Conservation (phyloP, 371 early-diverging fungal species). For the Mucor plumbeus region DNA sequence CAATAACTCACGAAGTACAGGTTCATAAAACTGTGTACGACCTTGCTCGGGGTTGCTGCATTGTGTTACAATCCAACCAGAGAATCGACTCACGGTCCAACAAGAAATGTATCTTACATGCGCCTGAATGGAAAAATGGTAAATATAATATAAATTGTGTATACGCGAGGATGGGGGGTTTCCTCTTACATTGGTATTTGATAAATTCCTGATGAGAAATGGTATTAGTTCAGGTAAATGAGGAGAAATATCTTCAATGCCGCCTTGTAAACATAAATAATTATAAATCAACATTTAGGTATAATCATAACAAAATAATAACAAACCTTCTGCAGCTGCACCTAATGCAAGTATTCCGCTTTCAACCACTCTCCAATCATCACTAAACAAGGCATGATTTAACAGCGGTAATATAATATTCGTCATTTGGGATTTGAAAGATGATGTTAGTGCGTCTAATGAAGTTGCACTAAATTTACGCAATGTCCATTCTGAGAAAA, state of each 20-base stretch:
- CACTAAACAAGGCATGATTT: conserved; percentile 72
- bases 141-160: neutral
- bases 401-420: conserved; percentile 80
- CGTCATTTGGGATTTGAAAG: conserved; percentile 79
- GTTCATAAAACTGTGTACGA: conserved; percentile 75
- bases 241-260: conserved; percentile 80
- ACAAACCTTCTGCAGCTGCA: conserved; percentile 89
- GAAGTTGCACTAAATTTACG: conserved; percentile 96
- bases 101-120: conserved; percentile 93
- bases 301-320: neutral
- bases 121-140: conserved; percentile 54
- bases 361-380: conserved; percentile 90
- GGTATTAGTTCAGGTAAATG: conserved; percentile 88
- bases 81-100: conserved; percentile 95
- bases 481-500: conserved; percentile 91
- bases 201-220: conserved; percentile 74
- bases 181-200: conserved; percentile 70
- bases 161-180: neutral
- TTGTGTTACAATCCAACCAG: conserved; percentile 80
- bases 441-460: conserved; percentile 84
- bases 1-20: conserved; percentile 80
- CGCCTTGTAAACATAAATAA: conserved; percentile 41
- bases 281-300: conserved; percentile 2
- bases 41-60: conserved; percentile 60
- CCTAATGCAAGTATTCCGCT: conserved; percentile 94